Percentiles rank a stretch among this genome's conserved stretches.
Conservation (phyloP, 768 basidiomycete genomes). For the Kwoniella bestiolae region DNA sequence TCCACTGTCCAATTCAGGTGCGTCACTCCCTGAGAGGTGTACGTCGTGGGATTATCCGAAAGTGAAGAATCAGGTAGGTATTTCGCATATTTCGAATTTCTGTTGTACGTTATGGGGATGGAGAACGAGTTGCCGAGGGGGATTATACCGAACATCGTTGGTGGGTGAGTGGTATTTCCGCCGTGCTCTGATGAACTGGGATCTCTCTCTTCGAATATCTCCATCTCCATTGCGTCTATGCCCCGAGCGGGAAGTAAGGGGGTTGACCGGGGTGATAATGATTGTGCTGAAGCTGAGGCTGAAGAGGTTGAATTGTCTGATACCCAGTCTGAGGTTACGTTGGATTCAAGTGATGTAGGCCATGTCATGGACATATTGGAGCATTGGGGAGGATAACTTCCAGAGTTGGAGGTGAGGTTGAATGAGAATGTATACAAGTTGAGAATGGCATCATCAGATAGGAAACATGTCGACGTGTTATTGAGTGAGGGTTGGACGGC, state of each 20-base stretch:
- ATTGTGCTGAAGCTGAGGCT: not conserved
- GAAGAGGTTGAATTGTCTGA: not conserved
- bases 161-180: conserved; percentile 50
- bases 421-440: conserved; percentile 47
- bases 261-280: not conserved
- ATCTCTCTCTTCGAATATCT: conserved; percentile 10
- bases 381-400: conserved; percentile 44
- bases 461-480: conserved; percentile 35
- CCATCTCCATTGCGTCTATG: not conserved
- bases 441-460: conserved; percentile 41
- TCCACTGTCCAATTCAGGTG: conserved; percentile 50
- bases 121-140: conserved; percentile 50
- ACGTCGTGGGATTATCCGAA: conserved; percentile 45
- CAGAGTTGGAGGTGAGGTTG: conserved; percentile 36
- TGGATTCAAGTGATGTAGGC: conserved; percentile 48
- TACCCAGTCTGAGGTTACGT: conserved; percentile 29
- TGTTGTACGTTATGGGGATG: conserved; percentile 45
- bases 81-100: conserved; percentile 30
- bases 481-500: conserved; percentile 20
- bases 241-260: not conserved
- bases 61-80: conserved; percentile 35
- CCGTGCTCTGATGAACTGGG: conserved; percentile 33
- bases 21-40: conserved; percentile 38
- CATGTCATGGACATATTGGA: conserved; percentile 46
- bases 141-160: conserved; percentile 53